Evolutionary conservation across 2,329 filamentous ascomycete genomes (phyloP), one percentile per base, ranked within the genome.

Genomic region (Fusarium sp.): DNA sequence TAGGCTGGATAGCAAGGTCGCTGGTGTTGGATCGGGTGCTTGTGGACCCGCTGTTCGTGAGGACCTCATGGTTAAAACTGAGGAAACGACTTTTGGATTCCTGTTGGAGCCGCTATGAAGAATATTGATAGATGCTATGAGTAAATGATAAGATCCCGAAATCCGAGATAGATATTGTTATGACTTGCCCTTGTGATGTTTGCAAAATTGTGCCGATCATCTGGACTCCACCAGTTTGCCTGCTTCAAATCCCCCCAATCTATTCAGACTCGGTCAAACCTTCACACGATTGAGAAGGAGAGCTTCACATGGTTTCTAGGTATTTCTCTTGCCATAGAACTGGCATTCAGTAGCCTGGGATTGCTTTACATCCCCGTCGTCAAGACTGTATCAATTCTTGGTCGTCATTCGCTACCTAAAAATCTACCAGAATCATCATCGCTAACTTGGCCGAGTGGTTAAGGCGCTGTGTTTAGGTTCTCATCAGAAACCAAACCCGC

Each of bases 41-140:
- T 88, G 86, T 63, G 87, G 87, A 8, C 85, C 86, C 0, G 85
- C 81, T 0, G 85, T 87, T 2, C 80, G 83, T 48, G 82, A 86
- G 24, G 85, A 87, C 56, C 74, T 85, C 54, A 69, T 83, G 75
- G 85, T 85, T 14, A 83, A 83, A 63, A 81, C 81, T 8, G 81
- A 83, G 66, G 81, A 84, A 45, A 79, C 81, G 38, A 78, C 73
- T 38, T 87, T 87, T 72, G 81, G 79, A 6, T 87, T 87, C 67
- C 72, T 82, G 30, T 66, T 87, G 32, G 82, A 85, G 67, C 69
- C 65, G 8, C 28, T 78, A 47, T 78, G 48, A 70, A 24, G 6
- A 35, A 36, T 1, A 54, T 26, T 41, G 28, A 38, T 64, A 48
- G n/a, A 47, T 12, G 15, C 18, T 15, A 70, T 54, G 47, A 64